phyloP scores from a whole-genome alignment of 768 basidiomycete species.

The Neoboletus subvelutipes region DNA sequence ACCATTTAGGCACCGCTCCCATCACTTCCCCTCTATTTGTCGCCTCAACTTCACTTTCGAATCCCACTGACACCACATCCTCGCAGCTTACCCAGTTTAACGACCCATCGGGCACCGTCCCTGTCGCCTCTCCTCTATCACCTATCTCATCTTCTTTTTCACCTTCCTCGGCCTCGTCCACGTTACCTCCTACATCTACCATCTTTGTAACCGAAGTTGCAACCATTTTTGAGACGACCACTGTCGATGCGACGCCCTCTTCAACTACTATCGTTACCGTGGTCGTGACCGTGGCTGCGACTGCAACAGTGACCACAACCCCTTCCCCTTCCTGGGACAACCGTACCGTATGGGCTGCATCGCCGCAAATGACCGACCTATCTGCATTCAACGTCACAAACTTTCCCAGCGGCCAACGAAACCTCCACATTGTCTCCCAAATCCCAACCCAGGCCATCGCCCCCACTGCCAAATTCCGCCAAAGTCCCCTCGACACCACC shows the following conservation, averaged over 20 bases:
- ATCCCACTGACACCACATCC: not conserved
- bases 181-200: not conserved
- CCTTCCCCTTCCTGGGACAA: slow-evolving; percentile 13
- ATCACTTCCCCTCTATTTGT: too few relatives aligned
- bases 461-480: slow-evolving; percentile 14
- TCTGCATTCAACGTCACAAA: slow-evolving; percentile 56
- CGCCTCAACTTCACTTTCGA: not conserved
- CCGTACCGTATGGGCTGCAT: slow-evolving; percentile 47
- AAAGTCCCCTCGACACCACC: slow-evolving; percentile 19
- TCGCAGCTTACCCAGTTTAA: not conserved
- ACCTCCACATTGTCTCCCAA: slow-evolving; percentile 54
- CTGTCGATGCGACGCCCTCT: not conserved
- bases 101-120: not conserved
- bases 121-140: not conserved
- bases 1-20: not conserved
- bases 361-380: slow-evolving; percentile 56
- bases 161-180: not conserved
- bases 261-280: slow-evolving; percentile 9
- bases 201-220: slow-evolving; percentile 10
- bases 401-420: slow-evolving; percentile 53
- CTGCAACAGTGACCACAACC: not conserved
- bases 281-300: slow-evolving; percentile 4
- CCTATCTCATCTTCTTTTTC: not conserved
- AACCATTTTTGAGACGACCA: slow-evolving; percentile 12
- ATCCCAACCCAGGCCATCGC: slow-evolving; percentile 41